phyloP scores from a whole-genome alignment of 495 filamentous ascomycete species.

The Trichoderma reesei region DNA sequence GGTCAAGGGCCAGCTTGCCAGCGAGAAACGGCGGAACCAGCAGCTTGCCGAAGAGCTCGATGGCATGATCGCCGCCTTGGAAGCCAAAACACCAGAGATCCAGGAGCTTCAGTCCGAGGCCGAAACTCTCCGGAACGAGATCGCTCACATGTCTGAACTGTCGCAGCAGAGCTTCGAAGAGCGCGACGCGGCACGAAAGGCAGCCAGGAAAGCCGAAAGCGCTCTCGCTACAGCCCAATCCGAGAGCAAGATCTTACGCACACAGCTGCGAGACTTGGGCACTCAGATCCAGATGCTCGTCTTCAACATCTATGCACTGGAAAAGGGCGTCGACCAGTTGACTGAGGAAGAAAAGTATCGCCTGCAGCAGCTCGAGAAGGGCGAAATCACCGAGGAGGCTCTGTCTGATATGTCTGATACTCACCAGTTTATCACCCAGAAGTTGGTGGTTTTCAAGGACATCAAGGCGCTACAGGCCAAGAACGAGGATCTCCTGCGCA shows the following conservation, averaged over 20 bases:
- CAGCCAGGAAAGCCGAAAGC: conserved; percentile 61
- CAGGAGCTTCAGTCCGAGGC: conserved; percentile 58
- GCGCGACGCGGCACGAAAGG: conserved; percentile 46
- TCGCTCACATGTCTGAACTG: conserved; percentile 69
- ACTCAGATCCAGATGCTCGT: conserved; percentile 82
- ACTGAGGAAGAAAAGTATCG: conserved; percentile 52
- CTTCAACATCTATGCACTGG: conserved; percentile 65
- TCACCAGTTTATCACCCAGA: conserved; percentile 74
- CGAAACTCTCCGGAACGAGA: conserved; percentile 56
- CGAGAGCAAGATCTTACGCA: conserved; percentile 70
- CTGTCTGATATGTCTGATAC: conserved; percentile 68
- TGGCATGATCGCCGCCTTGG: conserved; percentile 61
- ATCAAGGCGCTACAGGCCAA: conserved; percentile 79
- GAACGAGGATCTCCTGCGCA: conserved; percentile 70
- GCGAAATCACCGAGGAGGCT: conserved; percentile 49
- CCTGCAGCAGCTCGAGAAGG: conserved; percentile 62
- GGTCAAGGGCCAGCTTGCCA: conserved; percentile 42
- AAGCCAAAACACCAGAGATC: conserved; percentile 59
- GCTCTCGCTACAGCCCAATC: conserved; percentile 58
- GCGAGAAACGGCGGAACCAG: conserved; percentile 59
- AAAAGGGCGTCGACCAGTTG: conserved; percentile 67
- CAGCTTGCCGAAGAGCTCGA: conserved; percentile 66
- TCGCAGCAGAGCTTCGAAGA: conserved; percentile 52
- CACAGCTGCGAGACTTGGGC: conserved; percentile 84
- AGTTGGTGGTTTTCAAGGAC: conserved; percentile 72